phyloP scores from a whole-genome alignment of 805 yeast genomes.

The Candida xyloterini region DNA sequence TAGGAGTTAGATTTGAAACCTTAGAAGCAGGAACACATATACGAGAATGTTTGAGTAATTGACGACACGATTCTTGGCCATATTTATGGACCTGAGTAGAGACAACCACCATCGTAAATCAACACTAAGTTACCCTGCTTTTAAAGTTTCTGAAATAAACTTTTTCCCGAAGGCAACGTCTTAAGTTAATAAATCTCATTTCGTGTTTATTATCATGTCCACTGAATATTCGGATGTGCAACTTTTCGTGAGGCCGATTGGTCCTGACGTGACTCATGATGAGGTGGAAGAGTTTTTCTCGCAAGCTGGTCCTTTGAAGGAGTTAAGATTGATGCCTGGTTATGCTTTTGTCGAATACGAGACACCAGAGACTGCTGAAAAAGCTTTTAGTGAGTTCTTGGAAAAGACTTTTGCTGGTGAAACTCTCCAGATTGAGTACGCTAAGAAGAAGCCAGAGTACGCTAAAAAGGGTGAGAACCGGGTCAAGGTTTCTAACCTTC shows the following conservation, averaged over 20 bases:
- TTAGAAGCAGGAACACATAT: conserved; percentile 5
- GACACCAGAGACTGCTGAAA: conserved; percentile 51
- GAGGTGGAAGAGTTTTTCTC: conserved; percentile 69
- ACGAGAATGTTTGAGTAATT: conserved; percentile 18
- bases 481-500: conserved; percentile 65
- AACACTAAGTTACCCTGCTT: conserved; percentile 1
- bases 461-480: conserved; percentile 73
- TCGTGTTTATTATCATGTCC: conserved; percentile 11
- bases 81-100: conserved; percentile 7
- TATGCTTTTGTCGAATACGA: conserved; percentile 88
- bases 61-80: conserved; percentile 16
- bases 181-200: conserved; percentile 1
- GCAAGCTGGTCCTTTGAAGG: conserved; percentile 63
- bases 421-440: conserved; percentile 49
- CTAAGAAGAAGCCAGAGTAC: conserved; percentile 47
- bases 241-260: conserved; percentile 38
- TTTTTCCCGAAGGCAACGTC: conserved; percentile 6
- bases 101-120: conserved; percentile 7
- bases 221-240: conserved; percentile 36
- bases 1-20: conserved; percentile 6
- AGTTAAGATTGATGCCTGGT: conserved; percentile 72
- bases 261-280: conserved; percentile 37
- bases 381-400: conserved; percentile 46
- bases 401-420: conserved; percentile 49
- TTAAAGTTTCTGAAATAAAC: not conserved